Conservation (phyloP, 2,329 filamentous ascomycete genomes). For the Aureobasidium sp. region DNA sequence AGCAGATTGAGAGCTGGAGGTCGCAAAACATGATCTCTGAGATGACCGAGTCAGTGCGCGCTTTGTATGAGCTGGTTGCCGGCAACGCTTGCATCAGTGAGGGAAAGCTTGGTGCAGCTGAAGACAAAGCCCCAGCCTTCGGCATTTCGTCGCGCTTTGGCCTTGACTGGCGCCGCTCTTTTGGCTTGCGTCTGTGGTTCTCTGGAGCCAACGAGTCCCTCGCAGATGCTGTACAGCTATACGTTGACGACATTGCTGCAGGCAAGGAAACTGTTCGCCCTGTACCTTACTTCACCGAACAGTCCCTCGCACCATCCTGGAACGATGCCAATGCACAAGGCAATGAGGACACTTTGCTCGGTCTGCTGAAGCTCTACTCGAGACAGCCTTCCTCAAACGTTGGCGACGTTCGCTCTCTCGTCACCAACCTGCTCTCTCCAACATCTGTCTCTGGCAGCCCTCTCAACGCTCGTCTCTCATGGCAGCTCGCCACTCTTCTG, state of each 20-base stretch:
- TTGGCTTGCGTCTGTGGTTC: slow-evolving; percentile 88
- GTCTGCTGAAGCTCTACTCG: slow-evolving; percentile 72
- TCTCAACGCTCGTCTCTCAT: slow-evolving; percentile 66
- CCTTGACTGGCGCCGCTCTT: slow-evolving; percentile 87
- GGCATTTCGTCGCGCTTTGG: slow-evolving; percentile 74
- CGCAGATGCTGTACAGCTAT: slow-evolving; percentile 62
- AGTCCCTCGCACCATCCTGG: slow-evolving; percentile 51
- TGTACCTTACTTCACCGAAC: slow-evolving; percentile 59
- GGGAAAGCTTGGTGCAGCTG: slow-evolving; percentile 62
- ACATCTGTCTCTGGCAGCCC: slow-evolving; percentile 68
- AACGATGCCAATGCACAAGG: slow-evolving; percentile 48
- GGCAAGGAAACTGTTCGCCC: slow-evolving; percentile 62
- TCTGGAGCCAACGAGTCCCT: slow-evolving; percentile 59
- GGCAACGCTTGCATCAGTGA: slow-evolving; percentile 80
- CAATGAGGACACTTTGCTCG: slow-evolving; percentile 76
- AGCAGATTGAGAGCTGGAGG: slow-evolving; percentile 78
- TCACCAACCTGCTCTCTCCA: slow-evolving; percentile 56
- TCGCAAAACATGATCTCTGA: slow-evolving; percentile 77
- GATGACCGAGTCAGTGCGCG: slow-evolving; percentile 72
- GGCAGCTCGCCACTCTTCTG: slow-evolving; percentile 66
- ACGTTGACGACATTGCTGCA: slow-evolving; percentile 62
- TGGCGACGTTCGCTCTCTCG: neutral
- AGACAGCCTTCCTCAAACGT: slow-evolving; percentile 35
- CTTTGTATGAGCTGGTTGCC: slow-evolving; percentile 79
- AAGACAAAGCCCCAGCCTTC: slow-evolving; percentile 74